Evolutionary conservation across 108 stramenopile species (phyloP).

Genomic region (Nannochloropsis gaditana): DNA sequence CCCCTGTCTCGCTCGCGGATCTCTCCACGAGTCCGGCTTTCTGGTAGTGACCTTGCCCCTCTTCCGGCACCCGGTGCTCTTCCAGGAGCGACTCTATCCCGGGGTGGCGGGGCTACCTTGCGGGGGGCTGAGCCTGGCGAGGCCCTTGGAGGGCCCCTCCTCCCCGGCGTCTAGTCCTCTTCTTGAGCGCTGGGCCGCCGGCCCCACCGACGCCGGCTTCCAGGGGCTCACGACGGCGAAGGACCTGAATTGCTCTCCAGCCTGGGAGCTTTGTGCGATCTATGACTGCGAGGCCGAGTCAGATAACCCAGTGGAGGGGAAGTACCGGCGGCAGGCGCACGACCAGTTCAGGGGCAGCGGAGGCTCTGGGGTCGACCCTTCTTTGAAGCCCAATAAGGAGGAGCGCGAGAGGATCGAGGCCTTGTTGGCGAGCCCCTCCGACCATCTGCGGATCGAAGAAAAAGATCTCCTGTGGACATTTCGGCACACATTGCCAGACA

Average conservation of each 20-base stretch:
- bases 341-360: conserved; percentile 73
- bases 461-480: conserved; percentile 93
- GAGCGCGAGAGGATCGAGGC: conserved; percentile 69
- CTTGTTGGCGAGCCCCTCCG: conserved; percentile 72
- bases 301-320: conserved; percentile 73
- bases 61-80: conserved; percentile 18
- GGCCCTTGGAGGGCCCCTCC: background rate
- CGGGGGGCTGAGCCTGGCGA: background rate
- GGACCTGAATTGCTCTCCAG: background rate
- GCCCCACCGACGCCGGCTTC: background rate
- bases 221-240: background rate
- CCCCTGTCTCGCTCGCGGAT: background rate
- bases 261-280: background rate
- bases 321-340: conserved; percentile 84
- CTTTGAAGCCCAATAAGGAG: conserved; percentile 81
- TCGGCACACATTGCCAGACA: conserved; percentile 85
- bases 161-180: background rate
- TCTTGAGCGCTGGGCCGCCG: background rate
- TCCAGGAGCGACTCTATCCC: background rate
- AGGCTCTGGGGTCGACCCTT: conserved; percentile 68
- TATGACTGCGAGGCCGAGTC: conserved; percentile 48
- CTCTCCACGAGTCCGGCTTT: conserved; percentile 20
- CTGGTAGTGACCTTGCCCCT: conserved; percentile 27
- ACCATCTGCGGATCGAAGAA: conserved; percentile 74
- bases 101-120: background rate